Conservation (phyloP, 345 rosid genomes). For the Rubroshorea leprosula region DNA sequence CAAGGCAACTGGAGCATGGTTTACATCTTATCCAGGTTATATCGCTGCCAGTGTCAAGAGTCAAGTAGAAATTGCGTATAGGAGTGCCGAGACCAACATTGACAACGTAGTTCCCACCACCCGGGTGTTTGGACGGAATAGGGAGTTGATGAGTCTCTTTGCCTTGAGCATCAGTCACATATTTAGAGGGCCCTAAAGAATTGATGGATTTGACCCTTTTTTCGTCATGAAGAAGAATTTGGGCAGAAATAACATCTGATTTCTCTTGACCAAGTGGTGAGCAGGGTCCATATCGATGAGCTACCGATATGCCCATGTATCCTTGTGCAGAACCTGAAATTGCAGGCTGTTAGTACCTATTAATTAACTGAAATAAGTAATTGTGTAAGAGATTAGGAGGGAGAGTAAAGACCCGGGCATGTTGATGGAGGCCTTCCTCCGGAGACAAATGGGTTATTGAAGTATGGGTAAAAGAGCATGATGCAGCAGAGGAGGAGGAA, state of each 20-base stretch:
- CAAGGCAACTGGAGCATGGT: not conserved
- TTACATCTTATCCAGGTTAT: slow-evolving; percentile 23
- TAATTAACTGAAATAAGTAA: too few species aligned
- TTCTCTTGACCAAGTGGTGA: slow-evolving; percentile 5
- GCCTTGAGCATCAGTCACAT: too few species aligned
- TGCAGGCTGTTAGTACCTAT: too few species aligned
- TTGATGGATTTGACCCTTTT: slow-evolving; percentile 5
- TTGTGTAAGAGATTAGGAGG: too few species aligned
- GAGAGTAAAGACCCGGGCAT: slow-evolving; percentile 19
- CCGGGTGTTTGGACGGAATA: not conserved
- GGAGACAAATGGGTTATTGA: slow-evolving; percentile 1
- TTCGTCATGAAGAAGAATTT: slow-evolving; percentile 15
- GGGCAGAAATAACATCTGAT: not conserved
- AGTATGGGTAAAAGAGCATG: not conserved
- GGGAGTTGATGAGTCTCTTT: not conserved
- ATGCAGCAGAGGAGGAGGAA: not conserved
- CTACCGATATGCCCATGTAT: not conserved
- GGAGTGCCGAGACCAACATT: slow-evolving; percentile 24
- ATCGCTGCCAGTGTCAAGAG: slow-evolving; percentile 23
- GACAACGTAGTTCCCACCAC: slow-evolving; percentile 5
- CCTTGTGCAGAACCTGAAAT: not conserved
- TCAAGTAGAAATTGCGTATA: not conserved
- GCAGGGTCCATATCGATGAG: slow-evolving; percentile 14
- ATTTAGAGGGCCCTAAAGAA: not conserved
- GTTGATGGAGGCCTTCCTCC: not conserved